Evolutionary conservation across 106 monocot species (phyloP), one percentile per base, ranked within the genome.

Genomic region (Allium fistulosum): DNA sequence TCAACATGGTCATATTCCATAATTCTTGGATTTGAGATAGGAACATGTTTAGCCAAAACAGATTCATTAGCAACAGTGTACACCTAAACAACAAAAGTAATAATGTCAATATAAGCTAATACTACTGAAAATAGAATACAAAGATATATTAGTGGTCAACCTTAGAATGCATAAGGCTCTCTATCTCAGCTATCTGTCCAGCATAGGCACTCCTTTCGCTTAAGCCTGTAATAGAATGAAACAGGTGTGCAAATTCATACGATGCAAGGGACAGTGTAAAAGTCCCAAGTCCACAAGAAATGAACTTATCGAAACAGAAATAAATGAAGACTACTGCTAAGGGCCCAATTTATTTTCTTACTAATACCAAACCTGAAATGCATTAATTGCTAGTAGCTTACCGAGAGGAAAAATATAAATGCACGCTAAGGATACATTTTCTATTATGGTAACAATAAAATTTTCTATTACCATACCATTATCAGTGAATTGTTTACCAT

Each of bases 161-260:
- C 88, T 88, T 88, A 57, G 88, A 79, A 74, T 84, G 68, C 84
- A 88, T 76, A 51, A 88, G 76, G 48, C 22, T 84, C 76, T 88
- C 88, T 12, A 88, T 78, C 46, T 84, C 76, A 46, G n/a, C 7
- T 65, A 88, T 88, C 66, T 88, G 48, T 53, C 82, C 75, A 8
- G 46, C 18, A 46, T 80, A 85, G 8, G 6, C 58, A 8, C 4
- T 45, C 64, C 22, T 26, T 16, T 72, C 74, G 67, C 58, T 66
- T 60, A 53, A 81, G 47, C 70, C 88, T 88, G 57, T 18, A 59
- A 50, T 67, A 6, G 51, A 27, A 73, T 46, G 17, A 67, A 69
- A 76, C 64, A 46, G 7, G 37, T 45, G 16, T 11, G 46, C 2
- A 37, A 37, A 37, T 37, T 5, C 2, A 37, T 5, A 37, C 5